Base-by-base conservation (phyloP, 768 basidiomycete species). In the Kwoniella mangroviensis region DNA sequence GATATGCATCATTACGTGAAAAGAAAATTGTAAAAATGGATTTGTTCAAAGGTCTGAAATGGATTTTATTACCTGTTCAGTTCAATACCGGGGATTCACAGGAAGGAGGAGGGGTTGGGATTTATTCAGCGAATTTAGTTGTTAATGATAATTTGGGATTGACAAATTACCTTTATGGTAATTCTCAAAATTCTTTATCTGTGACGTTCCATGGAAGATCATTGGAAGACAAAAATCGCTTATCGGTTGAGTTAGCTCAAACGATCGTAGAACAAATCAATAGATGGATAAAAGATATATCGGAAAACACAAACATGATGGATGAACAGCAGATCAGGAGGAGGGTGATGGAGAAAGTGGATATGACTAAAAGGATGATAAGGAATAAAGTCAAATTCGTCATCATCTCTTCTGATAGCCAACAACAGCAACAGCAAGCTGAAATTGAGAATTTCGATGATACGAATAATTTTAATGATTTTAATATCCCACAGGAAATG, bases 1-100 rank as follows among this genome's bases (percentile, higher is more conserved):
- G 58, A 11, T 11, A 28, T 17, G 43, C 43, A n/a, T 34, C 40
- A 3, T 10, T 17, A 0, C 5, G 19, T 41, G n/a, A 26, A 17
- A 13, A 51, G n/a, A 65, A 55, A 26, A 55, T 65, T n/a, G n/a
- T 65, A 22, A 54, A 54, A 15, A 26, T 65, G 19, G 41, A 65
- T 65, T 10, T 13, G 7, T 65, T 65, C 24, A 54, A 56, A 26
- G 40, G 54, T 15, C 43, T 65, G 22, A 55, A 65, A 43, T 54
- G 54, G 53, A 55, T 65, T 12, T 42, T 65, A 41, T 43, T 65
- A 42, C 63, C 63, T 45, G 6, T 65, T 11, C 9, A 34, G 0
- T 7, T 63, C 26, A 52, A 60, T 19, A 55, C 13, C 10, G n/a
- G 13, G 12, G 15, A 22, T 4, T 12, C 6, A 26, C 21, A 42